Evolutionary conservation across 768 basidiomycete species (phyloP), one percentile per base, ranked within the genome.

Genomic region (Podaxis carcinomalis): DNA sequence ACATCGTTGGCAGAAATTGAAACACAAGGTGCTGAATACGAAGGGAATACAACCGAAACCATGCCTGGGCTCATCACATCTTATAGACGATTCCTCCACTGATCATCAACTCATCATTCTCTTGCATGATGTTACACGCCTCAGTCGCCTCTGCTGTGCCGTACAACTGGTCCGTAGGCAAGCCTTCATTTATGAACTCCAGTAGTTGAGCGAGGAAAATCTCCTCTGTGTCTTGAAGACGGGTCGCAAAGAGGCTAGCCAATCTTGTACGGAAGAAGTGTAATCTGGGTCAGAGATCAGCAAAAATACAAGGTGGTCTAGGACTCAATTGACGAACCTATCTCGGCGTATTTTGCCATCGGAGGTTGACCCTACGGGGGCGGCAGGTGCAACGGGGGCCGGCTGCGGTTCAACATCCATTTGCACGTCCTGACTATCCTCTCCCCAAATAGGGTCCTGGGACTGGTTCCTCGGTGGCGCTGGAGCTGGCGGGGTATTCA

Each of bases 1-100:
- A 57, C 32, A 46, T 27, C 46, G 4, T 11, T 42, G 16, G 42
- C 4, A 25, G 36, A 36, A 13, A 25, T 32, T n/a, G 28, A 21
- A 47, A 37, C 14, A 21, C 35, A n/a, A 21, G 35, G 16, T 4
- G 16, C 25, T 32, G 32, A 32, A n/a, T 40, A 56, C 23, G n/a
- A 28, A 36, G 19, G 50, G 21, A 36, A 11, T 21, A 16, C 36
- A 6, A 27, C 21, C 21, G 25, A 49, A 40, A 10, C n/a, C 25
- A 23, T 9, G 10, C 14, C 28, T 51, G 19, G 21, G n/a, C 19
- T 32, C 27, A 46, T 70, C 77, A 93, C 59, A 93, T 84, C 73
- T 87, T 93, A 77, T 95, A 95, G 56, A 95, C 83, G 59, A 92
- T 86, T 35, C 88, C 90, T 35, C 91, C 92, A 64, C 88, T 89